Evolutionary conservation across 2,329 filamentous ascomycete genomes (phyloP).

Genomic region (Aspergillus ochraceus): DNA sequence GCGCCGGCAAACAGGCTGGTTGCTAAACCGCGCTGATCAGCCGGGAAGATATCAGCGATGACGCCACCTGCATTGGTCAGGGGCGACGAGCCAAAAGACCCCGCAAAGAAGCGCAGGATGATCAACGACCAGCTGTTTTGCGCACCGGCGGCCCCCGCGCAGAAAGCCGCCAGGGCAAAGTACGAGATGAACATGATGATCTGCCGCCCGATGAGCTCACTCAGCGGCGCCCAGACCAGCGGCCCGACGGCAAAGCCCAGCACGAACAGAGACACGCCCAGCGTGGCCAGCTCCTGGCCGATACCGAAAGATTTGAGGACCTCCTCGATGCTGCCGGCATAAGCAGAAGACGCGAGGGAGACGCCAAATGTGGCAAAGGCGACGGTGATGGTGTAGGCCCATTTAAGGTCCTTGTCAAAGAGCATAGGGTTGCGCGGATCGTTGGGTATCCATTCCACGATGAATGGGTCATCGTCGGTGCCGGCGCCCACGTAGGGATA

Average conservation of each 20-base stretch:
- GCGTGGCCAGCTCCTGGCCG: constrained; percentile 38
- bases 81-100: constrained; percentile 61
- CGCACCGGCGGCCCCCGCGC: constrained; percentile 58
- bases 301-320: constrained; percentile 38
- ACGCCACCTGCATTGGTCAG: constrained; percentile 64
- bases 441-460: constrained; percentile 43
- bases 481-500: constrained; percentile 38
- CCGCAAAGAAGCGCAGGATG: constrained; percentile 66
- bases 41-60: constrained; percentile 62
- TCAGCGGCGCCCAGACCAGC: constrained; percentile 45
- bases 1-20: constrained; percentile 66
- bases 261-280: constrained; percentile 49
- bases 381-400: constrained; percentile 40
- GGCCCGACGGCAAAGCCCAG: constrained; percentile 49
- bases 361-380: constrained; percentile 44
- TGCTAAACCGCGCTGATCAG: constrained; percentile 56
- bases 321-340: constrained; percentile 39
- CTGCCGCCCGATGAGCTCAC: constrained; percentile 41
- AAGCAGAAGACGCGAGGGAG: constrained; percentile 44
- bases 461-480: constrained; percentile 44
- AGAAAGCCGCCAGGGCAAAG: constrained; percentile 58
- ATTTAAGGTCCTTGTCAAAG: constrained; percentile 37
- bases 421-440: constrained; percentile 46
- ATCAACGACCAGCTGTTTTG: constrained; percentile 61
- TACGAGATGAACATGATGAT: constrained; percentile 36